Percentiles rank a stretch among this genome's conserved stretches.
Conservation (phyloP, 306 rosid genomes). For the Echinosophora koreensis region DNA sequence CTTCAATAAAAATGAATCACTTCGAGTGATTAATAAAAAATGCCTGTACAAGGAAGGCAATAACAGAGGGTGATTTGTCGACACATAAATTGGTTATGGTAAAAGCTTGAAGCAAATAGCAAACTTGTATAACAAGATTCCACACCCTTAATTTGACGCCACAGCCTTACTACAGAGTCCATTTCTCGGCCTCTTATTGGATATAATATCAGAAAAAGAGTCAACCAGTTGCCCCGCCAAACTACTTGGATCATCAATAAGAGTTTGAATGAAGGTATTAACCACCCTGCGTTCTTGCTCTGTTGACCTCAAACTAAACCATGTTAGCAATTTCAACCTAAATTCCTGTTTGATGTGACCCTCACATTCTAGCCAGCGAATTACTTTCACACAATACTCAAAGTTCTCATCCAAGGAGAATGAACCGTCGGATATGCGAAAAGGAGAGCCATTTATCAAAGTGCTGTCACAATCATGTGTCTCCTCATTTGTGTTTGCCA, state of each 20-base stretch:
- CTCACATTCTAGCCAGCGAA: constrained; percentile 98
- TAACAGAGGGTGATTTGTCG: constrained; percentile 57
- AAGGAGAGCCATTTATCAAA: constrained; percentile 85
- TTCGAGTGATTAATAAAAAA: constrained; percentile 64
- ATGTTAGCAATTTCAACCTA: constrained; percentile 92
- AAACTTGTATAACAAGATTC: constrained; percentile 41
- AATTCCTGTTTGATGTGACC: constrained; percentile 88
- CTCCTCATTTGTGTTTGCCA: constrained; percentile 72
- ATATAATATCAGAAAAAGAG: constrained; percentile 86
- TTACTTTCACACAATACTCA: constrained; percentile 94
- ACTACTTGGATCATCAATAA: constrained; percentile 92
- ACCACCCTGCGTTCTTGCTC: constrained; percentile 98
- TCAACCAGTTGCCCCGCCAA: constrained; percentile 98
- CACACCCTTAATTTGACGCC: constrained; percentile 60
- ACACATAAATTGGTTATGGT: constrained; percentile 38
- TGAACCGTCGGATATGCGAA: constrained; percentile 60
- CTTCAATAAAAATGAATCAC: constrained; percentile 63
- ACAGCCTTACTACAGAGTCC: constrained; percentile 70
- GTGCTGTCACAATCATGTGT: constrained; percentile 91
- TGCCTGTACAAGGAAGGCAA: constrained; percentile 79
- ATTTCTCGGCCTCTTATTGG: constrained; percentile 84
- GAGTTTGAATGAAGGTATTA: constrained; percentile 91
- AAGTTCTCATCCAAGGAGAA: constrained; percentile 82
- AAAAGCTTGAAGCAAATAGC: constrained; percentile 53
- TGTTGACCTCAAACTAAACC: constrained; percentile 98